A percentile compares a stretch with the other conserved stretches of the same genome.
Conservation (phyloP, 139 green algal species). For the Chlamydomonas sp. region DNA sequence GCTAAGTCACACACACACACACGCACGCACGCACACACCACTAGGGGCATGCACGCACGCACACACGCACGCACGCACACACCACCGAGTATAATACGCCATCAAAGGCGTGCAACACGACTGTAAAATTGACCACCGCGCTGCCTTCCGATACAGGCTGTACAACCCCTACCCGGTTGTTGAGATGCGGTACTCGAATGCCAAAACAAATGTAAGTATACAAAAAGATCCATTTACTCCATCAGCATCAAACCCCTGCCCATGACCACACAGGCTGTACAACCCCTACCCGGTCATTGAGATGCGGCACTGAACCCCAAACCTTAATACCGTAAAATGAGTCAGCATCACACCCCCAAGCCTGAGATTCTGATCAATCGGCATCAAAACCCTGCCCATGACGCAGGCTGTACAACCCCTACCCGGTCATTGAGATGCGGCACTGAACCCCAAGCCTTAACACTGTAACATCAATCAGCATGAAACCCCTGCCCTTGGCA, state of each 20-base stretch:
- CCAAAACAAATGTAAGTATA: not conserved
- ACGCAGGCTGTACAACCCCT: slow-evolving; percentile 37
- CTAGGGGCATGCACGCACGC: too few relatives aligned
- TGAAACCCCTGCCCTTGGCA: not conserved
- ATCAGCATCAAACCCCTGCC: not conserved
- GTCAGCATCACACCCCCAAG: not conserved
- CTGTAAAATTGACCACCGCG: too few relatives aligned
- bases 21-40: too few relatives aligned
- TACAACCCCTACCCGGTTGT: not conserved
- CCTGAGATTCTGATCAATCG: not conserved
- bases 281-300: slow-evolving; percentile 4
- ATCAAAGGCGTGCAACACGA: too few relatives aligned
- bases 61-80: too few relatives aligned
- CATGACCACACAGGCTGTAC: slow-evolving; percentile 34
- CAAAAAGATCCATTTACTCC: not conserved
- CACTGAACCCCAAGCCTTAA: not conserved
- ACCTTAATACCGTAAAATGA: not conserved
- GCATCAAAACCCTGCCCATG: not conserved
- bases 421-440: not conserved
- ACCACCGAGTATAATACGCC: too few relatives aligned
- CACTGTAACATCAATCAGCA: not conserved
- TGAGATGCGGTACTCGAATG: not conserved
- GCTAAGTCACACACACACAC: too few relatives aligned
- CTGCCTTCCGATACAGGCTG: not conserved
- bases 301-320: not conserved